A percentile compares a stretch with the other conserved stretches of the same genome.
phyloP scores from a whole-genome alignment of 495 filamentous ascomycete genomes.

The Pseudoneurospora amorphoporcata region DNA sequence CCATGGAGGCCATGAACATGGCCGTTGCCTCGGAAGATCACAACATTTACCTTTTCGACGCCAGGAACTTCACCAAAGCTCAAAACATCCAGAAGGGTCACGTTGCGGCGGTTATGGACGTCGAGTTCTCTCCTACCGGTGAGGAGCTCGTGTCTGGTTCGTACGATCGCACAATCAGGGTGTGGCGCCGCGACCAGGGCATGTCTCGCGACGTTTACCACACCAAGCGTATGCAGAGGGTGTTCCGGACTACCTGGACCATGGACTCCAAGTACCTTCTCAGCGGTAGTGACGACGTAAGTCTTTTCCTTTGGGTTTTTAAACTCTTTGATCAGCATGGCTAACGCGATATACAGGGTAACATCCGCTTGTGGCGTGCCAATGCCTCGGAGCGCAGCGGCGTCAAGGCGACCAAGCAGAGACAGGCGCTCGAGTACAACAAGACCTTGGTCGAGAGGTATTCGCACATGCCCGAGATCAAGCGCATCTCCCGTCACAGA shows the following conservation, averaged over 20 bases:
- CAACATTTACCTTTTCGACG: slow-evolving; percentile 36
- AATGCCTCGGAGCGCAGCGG: slow-evolving; percentile 78
- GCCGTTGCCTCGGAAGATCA: slow-evolving; percentile 36
- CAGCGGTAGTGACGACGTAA: slow-evolving; percentile 68
- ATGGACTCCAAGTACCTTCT: slow-evolving; percentile 84
- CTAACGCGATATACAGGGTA: slow-evolving; percentile 40
- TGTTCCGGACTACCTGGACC: slow-evolving; percentile 73
- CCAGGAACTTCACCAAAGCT: slow-evolving; percentile 40
- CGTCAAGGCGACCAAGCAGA: slow-evolving; percentile 71
- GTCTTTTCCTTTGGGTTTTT: not conserved
- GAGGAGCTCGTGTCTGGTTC: slow-evolving; percentile 86
- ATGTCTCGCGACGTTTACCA: slow-evolving; percentile 92
- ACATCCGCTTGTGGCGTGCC: slow-evolving; percentile 83
- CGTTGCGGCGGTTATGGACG: slow-evolving; percentile 92
- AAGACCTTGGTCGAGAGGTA: slow-evolving; percentile 74
- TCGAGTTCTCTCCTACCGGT: slow-evolving; percentile 90
- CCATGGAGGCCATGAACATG: slow-evolving; percentile 49
- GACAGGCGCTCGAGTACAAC: slow-evolving; percentile 87
- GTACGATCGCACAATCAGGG: slow-evolving; percentile 49
- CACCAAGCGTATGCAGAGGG: slow-evolving; percentile 87
- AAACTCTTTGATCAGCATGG: not conserved
- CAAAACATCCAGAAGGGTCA: slow-evolving; percentile 89
- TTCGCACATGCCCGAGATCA: slow-evolving; percentile 91
- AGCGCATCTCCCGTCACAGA: slow-evolving; percentile 78
- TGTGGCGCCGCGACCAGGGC: slow-evolving; percentile 72